Evolutionary conservation across 306 rosid species (phyloP), one percentile per base, ranked within the genome.

Genomic region (Quercus parvula): DNA sequence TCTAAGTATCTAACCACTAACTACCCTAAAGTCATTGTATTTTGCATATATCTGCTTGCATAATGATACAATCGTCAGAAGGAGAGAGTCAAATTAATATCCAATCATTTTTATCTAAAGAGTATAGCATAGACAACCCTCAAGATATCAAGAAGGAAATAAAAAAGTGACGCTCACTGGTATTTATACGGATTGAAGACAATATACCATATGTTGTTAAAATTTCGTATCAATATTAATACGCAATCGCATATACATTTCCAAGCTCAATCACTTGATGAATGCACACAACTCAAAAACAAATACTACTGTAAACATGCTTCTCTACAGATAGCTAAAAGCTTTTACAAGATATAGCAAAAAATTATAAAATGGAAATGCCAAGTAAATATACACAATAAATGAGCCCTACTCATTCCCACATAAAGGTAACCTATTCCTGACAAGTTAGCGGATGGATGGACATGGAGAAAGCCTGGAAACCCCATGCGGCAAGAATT

Each of bases 401-500:
- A 13, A 18, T 13, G 68, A 33, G 70, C 5, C 70, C 24, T 63
- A 63, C 22, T 63, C 31, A 33, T 28, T 67, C 71, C 71, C 49
- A 31, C 44, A 67, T 67, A 38, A 13, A 18, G 27, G 6, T 35
- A 67, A 67, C 27, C 8, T 67, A 67, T n/a, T 67, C 25, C 52
- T 13, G 27, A 38, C 9, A 24, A 67, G 27, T 19, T 19, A 67
- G 28, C 28, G 0, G 0, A 72, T 20, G 57, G 75, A 75, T 31
- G 69, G 79, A 75, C 38, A 57, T 61, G 62, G 70, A 76, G 61
- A 74, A 49, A 56, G 83, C 76, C 77, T 73, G 73, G 64, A 55
- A 44, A 20, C 74, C 64, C 67, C 80, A 56, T 63, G 56, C 25
- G 59, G 78, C 78, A 84, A 78, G 66, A 54, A 78, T 56, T 86